phyloP scores from a whole-genome alignment of 495 filamentous ascomycete species.

The Parachaetomium inaequale region DNA sequence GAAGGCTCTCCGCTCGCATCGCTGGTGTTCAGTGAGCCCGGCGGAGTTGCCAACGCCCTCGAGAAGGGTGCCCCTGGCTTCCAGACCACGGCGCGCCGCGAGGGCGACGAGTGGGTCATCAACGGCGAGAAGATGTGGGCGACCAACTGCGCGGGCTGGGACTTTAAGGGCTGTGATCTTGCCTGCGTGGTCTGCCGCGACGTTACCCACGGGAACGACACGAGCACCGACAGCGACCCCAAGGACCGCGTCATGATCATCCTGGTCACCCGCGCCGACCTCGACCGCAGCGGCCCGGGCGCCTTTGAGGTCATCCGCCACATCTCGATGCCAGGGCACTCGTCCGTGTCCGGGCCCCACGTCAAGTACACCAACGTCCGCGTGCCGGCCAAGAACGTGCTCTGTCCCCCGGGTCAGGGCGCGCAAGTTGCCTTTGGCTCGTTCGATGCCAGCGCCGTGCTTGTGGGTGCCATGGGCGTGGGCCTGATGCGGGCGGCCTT shows the following conservation, averaged over 20 bases:
- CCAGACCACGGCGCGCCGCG: constrained; percentile 45
- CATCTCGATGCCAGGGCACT: constrained; percentile 43
- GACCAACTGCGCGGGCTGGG: constrained; percentile 54
- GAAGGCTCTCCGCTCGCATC: constrained; percentile 48
- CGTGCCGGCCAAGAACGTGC: constrained; percentile 45
- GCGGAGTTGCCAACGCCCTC: constrained; percentile 50
- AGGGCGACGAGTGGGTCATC: constrained; percentile 52
- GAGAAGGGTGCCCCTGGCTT: constrained; percentile 49
- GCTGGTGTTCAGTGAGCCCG: constrained; percentile 51
- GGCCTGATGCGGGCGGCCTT: constrained; percentile 54
- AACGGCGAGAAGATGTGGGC: constrained; percentile 59
- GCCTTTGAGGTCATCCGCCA: constrained; percentile 45
- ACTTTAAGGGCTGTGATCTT: constrained; percentile 49
- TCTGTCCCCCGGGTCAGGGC: constrained; percentile 43
- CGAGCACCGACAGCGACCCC: constrained; percentile 28
- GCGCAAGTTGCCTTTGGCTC: constrained; percentile 34
- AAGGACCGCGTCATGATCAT: constrained; percentile 46
- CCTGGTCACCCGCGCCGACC: constrained; percentile 44
- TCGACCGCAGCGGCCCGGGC: constrained; percentile 37
- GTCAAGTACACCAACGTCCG: constrained; percentile 47
- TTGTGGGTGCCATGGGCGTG: constrained; percentile 53
- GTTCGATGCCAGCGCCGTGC: constrained; percentile 45
- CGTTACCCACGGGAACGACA: constrained; percentile 26
- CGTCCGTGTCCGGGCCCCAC: constrained; percentile 45
- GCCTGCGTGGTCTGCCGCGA: constrained; percentile 53